Conservation (phyloP, 2,329 filamentous ascomycete genomes). For the Lachnellula arida region DNA sequence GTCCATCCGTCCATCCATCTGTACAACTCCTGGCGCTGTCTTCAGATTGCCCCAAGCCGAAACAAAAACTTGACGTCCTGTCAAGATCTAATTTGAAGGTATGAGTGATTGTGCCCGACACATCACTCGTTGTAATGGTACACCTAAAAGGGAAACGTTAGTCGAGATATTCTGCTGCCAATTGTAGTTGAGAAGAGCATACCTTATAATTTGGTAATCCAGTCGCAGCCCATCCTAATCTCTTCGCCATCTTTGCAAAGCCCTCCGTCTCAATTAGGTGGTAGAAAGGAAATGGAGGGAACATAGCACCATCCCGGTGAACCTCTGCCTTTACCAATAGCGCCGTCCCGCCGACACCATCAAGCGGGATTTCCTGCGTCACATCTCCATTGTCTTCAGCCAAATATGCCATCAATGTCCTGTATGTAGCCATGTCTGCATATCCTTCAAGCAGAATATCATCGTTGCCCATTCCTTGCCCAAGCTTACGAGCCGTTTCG, state of each 20-base stretch:
- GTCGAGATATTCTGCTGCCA: not conserved
- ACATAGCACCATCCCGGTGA: constrained; percentile 97
- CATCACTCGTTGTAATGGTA: constrained; percentile 29
- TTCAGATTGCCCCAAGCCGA: not conserved
- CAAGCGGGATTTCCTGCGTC: constrained; percentile 66
- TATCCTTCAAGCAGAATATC: constrained; percentile 95
- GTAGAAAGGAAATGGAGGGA: constrained; percentile 93
- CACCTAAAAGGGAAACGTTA: constrained; percentile 18
- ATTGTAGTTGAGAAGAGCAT: constrained; percentile 30
- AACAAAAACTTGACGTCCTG: constrained; percentile 5
- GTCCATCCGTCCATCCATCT: constrained; percentile 1
- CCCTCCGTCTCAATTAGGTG: constrained; percentile 97
- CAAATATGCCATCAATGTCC: constrained; percentile 86
- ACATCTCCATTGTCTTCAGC: constrained; percentile 51
- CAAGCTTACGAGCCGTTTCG: constrained; percentile 69
- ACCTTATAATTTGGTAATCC: constrained; percentile 98
- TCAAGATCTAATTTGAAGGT: constrained; percentile 16
- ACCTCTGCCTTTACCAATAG: constrained; percentile 94
- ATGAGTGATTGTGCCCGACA: constrained; percentile 23
- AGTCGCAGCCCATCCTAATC: constrained; percentile 78
- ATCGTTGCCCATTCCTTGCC: constrained; percentile 75
- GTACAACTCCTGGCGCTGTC: constrained; percentile 9
- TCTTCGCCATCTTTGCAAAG: constrained; percentile 93
- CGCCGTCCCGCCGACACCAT: constrained; percentile 91
- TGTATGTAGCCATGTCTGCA: constrained; percentile 85